phyloP scores from a whole-genome alignment of 441 rosid genomes.

The Erodium chrysanthum region DNA sequence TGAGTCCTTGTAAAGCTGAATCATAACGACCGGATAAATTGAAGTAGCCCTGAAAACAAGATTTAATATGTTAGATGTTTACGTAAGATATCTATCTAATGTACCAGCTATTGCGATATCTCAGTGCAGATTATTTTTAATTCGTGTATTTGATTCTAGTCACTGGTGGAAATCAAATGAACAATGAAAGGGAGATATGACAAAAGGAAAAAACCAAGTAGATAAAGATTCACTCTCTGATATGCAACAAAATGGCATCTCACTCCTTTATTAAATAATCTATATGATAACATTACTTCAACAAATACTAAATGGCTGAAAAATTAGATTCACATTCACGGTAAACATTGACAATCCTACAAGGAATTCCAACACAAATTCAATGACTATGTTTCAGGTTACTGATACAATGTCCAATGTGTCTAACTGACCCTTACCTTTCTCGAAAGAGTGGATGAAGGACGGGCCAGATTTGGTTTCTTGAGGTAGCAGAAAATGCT shows the following conservation, averaged over 20 bases:
- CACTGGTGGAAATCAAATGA: neutral
- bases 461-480: slow-evolving; percentile 14
- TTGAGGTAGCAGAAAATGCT: slow-evolving; percentile 18
- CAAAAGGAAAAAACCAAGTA: neutral
- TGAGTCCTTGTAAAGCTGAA: slow-evolving; percentile 24
- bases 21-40: slow-evolving; percentile 27
- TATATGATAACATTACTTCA: neutral
- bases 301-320: neutral
- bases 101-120: neutral
- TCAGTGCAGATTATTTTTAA: neutral
- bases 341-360: neutral
- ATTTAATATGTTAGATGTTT: neutral
- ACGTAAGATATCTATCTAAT: neutral
- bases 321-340: neutral
- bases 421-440: slow-evolving; percentile 24
- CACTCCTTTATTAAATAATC: neutral
- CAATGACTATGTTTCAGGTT: neutral
- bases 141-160: neutral
- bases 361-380: slow-evolving; percentile 1
- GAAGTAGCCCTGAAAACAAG: slow-evolving; percentile 39
- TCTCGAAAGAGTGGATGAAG: slow-evolving; percentile 11
- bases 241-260: neutral
- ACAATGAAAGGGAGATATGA: neutral
- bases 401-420: neutral
- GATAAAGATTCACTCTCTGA: neutral